Base-by-base conservation (phyloP, 1,284 basidiomycete genomes). In the Trichosporon sp. region DNA sequence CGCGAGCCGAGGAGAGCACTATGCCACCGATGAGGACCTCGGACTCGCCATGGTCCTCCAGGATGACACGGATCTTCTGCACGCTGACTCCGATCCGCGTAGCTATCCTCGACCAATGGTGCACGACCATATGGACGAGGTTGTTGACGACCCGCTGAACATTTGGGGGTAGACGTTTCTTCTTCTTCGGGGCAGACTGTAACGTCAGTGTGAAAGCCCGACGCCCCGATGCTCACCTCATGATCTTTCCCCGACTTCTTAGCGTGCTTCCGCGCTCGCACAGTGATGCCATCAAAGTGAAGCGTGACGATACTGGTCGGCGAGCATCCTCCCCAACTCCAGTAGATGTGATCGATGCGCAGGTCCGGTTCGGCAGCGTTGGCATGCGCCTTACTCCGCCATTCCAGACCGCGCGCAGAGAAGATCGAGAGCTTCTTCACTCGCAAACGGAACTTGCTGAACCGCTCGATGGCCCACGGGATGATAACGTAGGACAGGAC, bases 71-170 rank as follows among this genome's bases (percentile, higher is more conserved):
- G 37, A 77, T 73, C 64, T 80, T 76, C 38, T 71, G 63, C 31
- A 84, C 65, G 38, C 78, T 76, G 21, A 83, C 32, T 0, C 80
- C 80, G 16, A 84, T 19, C 43, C 82, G 66, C 16, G 76, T 70
- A 16, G 77, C 76, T 63, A 83, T 56, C 19, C 73, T 75, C 2
- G 79, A 76, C 67, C 78, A 81, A 69, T 84, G 79, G 59, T 81
- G 77, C 8, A 82, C 73, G 48, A 77, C 48, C 3, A 80, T 68
- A 67, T 78, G 76, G 5, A 77, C 38, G 67, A 70, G 6, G 68
- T 68, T 63, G 63, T 73, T 68, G 66, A 74, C 16, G 2, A 67
- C 4, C 26, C 54, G 70, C 69, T 68, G 70, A 8, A 68, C 19
- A 10, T 48, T 32, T 19, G 68, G 32, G 16, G 67, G 66, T 0